A percentile compares a stretch with the other conserved stretches of the same genome.
Conservation (phyloP, 1,284 basidiomycete genomes). For the Ganoderma lucidum region DNA sequence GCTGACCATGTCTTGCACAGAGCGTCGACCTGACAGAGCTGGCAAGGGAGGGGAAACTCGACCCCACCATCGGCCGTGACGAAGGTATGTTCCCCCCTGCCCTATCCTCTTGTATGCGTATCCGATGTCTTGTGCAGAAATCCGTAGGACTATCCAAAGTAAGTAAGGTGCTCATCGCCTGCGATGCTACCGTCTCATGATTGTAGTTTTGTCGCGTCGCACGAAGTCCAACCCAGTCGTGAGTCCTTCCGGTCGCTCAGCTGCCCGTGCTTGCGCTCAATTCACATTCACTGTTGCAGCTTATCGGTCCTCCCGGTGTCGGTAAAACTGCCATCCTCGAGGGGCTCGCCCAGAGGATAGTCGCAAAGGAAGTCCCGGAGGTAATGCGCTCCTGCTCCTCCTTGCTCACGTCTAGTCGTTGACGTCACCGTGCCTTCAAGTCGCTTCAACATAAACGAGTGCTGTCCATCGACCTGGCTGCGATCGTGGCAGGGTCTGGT, state of each 20-base stretch:
- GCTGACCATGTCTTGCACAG: slow-evolving; percentile 44
- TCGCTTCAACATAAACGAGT: slow-evolving; percentile 88
- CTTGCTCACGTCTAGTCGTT: neutral
- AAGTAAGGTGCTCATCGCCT: slow-evolving; percentile 33
- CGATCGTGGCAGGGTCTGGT: slow-evolving; percentile 87
- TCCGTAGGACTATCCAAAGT: slow-evolving; percentile 91
- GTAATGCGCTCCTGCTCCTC: slow-evolving; percentile 47
- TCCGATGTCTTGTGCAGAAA: slow-evolving; percentile 62
- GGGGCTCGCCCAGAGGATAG: slow-evolving; percentile 88
- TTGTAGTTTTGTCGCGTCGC: slow-evolving; percentile 74
- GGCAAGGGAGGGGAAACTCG: slow-evolving; percentile 85
- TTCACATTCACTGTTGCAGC: slow-evolving; percentile 48
- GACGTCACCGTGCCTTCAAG: slow-evolving; percentile 44
- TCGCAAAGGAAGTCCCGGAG: slow-evolving; percentile 92
- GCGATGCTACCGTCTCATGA: slow-evolving; percentile 2
- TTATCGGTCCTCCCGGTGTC: slow-evolving; percentile 84
- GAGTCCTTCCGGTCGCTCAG: slow-evolving; percentile 31
- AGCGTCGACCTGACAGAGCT: slow-evolving; percentile 87
- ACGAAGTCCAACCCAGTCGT: slow-evolving; percentile 92
- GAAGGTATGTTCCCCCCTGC: slow-evolving; percentile 60
- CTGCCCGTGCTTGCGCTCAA: slow-evolving; percentile 2
- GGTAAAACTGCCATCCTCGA: slow-evolving; percentile 95
- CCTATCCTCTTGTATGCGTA: slow-evolving; percentile 8
- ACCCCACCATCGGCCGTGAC: slow-evolving; percentile 90
- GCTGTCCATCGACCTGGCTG: slow-evolving; percentile 82